These are phyloP conservation scores for Fusarium continuum DNA, from an alignment of 2,329 filamentous ascomycete genomes.

Conservation along the genomic window DNA sequence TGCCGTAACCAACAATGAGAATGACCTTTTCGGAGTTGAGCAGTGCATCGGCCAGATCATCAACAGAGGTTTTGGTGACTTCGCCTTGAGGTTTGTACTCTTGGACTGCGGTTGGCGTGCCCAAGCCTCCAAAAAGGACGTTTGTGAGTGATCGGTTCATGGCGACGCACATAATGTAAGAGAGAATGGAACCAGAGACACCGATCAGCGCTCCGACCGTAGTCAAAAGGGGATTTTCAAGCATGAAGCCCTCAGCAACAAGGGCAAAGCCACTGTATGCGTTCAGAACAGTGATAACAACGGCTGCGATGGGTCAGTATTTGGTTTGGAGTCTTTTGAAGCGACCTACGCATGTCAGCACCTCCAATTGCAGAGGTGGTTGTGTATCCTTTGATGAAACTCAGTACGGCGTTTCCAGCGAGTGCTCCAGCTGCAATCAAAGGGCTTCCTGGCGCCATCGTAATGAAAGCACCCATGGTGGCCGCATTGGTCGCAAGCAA, in stretches of 20 bases:
- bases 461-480: constrained; percentile 84
- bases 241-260: constrained; percentile 91
- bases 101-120: constrained; percentile 64
- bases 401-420: constrained; percentile 78
- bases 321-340: neutral
- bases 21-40: constrained; percentile 84
- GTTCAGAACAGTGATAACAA: constrained; percentile 90
- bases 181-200: constrained; percentile 87
- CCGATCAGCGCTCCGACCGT: constrained; percentile 89
- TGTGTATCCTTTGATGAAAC: constrained; percentile 87
- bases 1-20: constrained; percentile 90
- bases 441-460: constrained; percentile 82
- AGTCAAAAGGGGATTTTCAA: constrained; percentile 85
- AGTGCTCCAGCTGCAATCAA: constrained; percentile 81
- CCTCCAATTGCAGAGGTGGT: constrained; percentile 90
- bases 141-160: constrained; percentile 94
- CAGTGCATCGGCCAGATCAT: constrained; percentile 81
- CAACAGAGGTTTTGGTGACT: constrained; percentile 79
- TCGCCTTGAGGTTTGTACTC: constrained; percentile 82
- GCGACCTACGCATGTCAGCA: constrained; percentile 80
- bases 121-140: constrained; percentile 85
- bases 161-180: constrained; percentile 86
- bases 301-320: constrained; percentile 55
- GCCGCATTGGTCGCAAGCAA: constrained; percentile 80
- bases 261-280: constrained; percentile 91